A percentile compares a stretch with the other conserved stretches of the same genome.
phyloP scores from a whole-genome alignment of 2,329 filamentous ascomycete species.

The Beauveria caledonica region DNA sequence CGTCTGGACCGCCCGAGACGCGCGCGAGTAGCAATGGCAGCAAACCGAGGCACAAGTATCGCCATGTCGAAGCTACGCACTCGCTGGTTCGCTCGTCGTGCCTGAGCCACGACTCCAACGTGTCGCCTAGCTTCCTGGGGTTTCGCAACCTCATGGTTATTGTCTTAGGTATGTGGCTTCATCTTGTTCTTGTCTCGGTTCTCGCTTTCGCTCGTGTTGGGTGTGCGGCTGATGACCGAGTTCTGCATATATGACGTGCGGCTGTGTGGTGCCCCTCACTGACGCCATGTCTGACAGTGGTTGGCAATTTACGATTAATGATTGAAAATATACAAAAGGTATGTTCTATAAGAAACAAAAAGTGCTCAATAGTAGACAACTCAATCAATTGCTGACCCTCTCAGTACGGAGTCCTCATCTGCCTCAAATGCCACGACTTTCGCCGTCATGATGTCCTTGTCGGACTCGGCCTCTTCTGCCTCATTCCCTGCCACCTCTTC shows the following conservation, averaged over 20 bases:
- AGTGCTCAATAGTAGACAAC: not conserved
- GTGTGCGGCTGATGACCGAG: not conserved
- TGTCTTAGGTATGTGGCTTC: constrained; percentile 58
- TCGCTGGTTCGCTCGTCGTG: constrained; percentile 64
- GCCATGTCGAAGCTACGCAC: constrained; percentile 86
- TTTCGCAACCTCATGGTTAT: constrained; percentile 96
- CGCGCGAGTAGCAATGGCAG: constrained; percentile 12
- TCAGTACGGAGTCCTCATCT: constrained; percentile 91
- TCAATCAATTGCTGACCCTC: not conserved
- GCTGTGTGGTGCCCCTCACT: constrained; percentile 10
- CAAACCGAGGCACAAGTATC: constrained; percentile 57
- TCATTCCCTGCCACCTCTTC: constrained; percentile 86
- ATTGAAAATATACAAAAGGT: constrained; percentile 97
- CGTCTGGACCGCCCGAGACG: constrained; percentile 12
- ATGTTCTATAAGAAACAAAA: constrained; percentile 9
- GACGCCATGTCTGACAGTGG: constrained; percentile 47
- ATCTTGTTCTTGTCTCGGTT: not conserved
- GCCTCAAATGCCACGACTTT: constrained; percentile 83
- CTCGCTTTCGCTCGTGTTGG: not conserved
- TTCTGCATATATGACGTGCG: constrained; percentile 3
- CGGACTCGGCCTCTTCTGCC: constrained; percentile 70
- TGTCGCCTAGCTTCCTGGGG: constrained; percentile 76
- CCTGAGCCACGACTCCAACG: constrained; percentile 72
- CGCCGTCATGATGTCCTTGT: constrained; percentile 67
- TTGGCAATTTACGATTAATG: constrained; percentile 86